Evolutionary conservation across 148 eudicot genomes (phyloP).

Genomic region (Fagopyrum esculentum): DNA sequence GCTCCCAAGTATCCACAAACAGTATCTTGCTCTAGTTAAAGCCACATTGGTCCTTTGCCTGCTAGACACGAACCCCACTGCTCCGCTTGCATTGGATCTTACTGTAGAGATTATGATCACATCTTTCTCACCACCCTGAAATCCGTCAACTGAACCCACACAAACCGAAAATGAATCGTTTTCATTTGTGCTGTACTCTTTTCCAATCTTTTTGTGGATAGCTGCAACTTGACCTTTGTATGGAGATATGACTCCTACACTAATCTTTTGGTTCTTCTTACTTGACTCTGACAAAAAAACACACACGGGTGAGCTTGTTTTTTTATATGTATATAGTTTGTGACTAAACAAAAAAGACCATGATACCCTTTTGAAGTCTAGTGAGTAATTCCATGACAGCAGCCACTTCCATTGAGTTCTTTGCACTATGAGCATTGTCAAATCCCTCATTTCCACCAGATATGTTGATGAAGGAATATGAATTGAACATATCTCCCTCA

Average conservation of each 20-base stretch:
- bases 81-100: constrained; percentile 22
- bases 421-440: constrained; percentile 1
- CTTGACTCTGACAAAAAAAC: not conserved
- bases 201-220: constrained; percentile 29
- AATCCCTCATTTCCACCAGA: constrained; percentile 35
- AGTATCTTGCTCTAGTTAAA: constrained; percentile 53
- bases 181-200: constrained; percentile 14
- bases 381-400: constrained; percentile 7
- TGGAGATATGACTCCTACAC: constrained; percentile 43
- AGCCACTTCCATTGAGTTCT: constrained; percentile 5
- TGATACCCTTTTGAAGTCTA: constrained; percentile 8
- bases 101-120: constrained; percentile 57
- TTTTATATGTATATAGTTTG: too few species aligned
- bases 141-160: constrained; percentile 42
- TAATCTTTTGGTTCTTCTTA: constrained; percentile 20
- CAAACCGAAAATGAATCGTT: constrained; percentile 23
- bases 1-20: constrained; percentile 57
- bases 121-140: constrained; percentile 55
- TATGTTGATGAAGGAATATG: constrained; percentile 43
- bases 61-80: constrained; percentile 29
- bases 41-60: constrained; percentile 31
- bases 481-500: constrained; percentile 21
- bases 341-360: not conserved
- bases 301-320: not conserved
- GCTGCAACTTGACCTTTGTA: constrained; percentile 44